Base-by-base conservation (phyloP, 2,329 filamentous ascomycete genomes). In the Hortaea sp. region DNA sequence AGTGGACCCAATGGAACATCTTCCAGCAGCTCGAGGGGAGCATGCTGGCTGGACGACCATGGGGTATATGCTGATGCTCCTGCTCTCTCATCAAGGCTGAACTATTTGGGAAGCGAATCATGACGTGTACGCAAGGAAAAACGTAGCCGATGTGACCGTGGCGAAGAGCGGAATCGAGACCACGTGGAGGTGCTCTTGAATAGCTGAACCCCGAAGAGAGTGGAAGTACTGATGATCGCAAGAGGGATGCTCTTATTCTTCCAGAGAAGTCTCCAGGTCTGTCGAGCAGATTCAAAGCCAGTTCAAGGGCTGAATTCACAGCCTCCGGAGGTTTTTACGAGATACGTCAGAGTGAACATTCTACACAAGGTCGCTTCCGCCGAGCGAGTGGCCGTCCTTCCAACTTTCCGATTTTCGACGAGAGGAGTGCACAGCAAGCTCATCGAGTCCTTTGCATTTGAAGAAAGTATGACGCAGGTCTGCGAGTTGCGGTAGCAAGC, bases 401-500 rank as follows among this genome's bases (percentile, higher is more conserved):
- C 48, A 11, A 53, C 40, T 45, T 65, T 57, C 39, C 63, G 55
- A 5, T 65, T 63, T 34, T 69, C 63, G 37, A 77, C 45, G 11
- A 65, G 55, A 0, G 75, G 74, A 42, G 69, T 70, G 54, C 89
- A 82, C 0, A 89, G 63, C 0, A 82, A 86, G 61, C 82, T 71
- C 34, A 89, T 79, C 0, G 77, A 85, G 42, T 87, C 83, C 5
- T 76, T 73, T 0, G 84, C 80, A n/a, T 79, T 81, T 0, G 65
- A 60, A 48, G 90, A 90, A 0, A 81, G 80, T 2, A 79, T 72
- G 0, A 77, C 70, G 0, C 85, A 84, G 29, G 79, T 85, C 0
- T 90, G 70, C 0, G 81, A 80, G 50, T 86, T 86, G 0, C 74
- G 67, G 53, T 88, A 90, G 49, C 79, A 85, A 56, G 78, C 88